Percentiles rank a stretch among this genome's conserved stretches.
Evolutionary conservation across 805 yeast species (phyloP).

Genomic region (Yarrowia sp.): DNA sequence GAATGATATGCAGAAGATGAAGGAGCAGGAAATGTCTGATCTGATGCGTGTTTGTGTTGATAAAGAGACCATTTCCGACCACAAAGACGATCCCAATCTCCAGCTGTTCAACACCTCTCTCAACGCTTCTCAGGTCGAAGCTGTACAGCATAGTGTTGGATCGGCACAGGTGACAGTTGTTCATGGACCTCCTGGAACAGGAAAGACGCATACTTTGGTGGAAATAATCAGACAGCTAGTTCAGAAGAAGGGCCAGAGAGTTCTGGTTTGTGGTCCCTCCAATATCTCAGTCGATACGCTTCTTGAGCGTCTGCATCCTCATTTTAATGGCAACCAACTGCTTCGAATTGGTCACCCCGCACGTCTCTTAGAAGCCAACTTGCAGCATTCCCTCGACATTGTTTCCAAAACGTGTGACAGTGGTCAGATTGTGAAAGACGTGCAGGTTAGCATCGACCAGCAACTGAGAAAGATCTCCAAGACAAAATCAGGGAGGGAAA

Average conservation of each 20-base stretch:
- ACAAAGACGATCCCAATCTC: conserved; percentile 27
- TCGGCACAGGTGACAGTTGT: conserved; percentile 51
- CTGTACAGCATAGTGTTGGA: conserved; percentile 61
- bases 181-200: conserved; percentile 84
- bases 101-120: conserved; percentile 46
- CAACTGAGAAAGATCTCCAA: conserved; percentile 52
- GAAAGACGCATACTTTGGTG: conserved; percentile 78
- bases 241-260: conserved; percentile 46
- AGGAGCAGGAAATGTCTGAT: conserved; percentile 36
- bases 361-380: conserved; percentile 57
- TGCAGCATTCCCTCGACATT: conserved; percentile 73
- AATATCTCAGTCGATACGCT: conserved; percentile 90
- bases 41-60: conserved; percentile 49
- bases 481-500: conserved; percentile 58
- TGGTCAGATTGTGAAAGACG: conserved; percentile 61
- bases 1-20: conserved; percentile 57
- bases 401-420: conserved; percentile 57
- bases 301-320: conserved; percentile 61
- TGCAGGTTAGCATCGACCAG: conserved; percentile 64
- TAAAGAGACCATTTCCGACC: conserved; percentile 24
- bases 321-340: conserved; percentile 48
- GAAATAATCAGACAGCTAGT: conserved; percentile 75
- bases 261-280: conserved; percentile 91
- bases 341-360: conserved; percentile 94
- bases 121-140: conserved; percentile 68